Percentiles rank a stretch among this genome's conserved stretches.
Evolutionary conservation across 2,329 filamentous ascomycete species (phyloP).

Genomic region (Colletotrichum falcatum): DNA sequence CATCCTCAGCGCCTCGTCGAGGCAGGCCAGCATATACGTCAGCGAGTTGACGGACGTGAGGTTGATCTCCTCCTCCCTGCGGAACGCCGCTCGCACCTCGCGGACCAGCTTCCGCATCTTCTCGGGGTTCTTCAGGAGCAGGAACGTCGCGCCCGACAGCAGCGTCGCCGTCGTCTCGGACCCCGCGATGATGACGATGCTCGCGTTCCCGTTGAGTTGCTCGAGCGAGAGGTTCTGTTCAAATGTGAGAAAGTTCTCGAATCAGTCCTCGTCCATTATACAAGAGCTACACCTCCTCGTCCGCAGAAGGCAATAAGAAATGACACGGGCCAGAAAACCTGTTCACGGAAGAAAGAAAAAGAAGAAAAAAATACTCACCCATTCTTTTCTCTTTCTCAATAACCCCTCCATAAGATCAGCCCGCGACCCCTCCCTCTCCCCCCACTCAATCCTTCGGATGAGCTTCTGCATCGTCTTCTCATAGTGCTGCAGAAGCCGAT

Average conservation of each 20-base stretch:
- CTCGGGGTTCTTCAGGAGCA: slow-evolving; percentile 48
- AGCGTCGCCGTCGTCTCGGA: slow-evolving; percentile 52
- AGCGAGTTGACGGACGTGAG: slow-evolving; percentile 49
- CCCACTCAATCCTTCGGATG: slow-evolving; percentile 36
- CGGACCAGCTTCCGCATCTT: slow-evolving; percentile 48
- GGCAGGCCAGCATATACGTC: slow-evolving; percentile 53
- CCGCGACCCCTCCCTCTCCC: slow-evolving; percentile 15
- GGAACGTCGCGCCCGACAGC: slow-evolving; percentile 46
- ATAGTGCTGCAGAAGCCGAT: slow-evolving; percentile 1
- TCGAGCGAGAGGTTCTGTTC: slow-evolving; percentile 27
- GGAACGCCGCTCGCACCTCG: slow-evolving; percentile 54
- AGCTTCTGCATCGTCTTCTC: slow-evolving; percentile 33
- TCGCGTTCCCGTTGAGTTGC: slow-evolving; percentile 39
- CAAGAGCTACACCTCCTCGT: background rate
- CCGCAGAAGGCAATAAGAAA: background rate
- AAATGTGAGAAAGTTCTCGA: background rate
- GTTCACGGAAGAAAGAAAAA: background rate
- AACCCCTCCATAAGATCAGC: slow-evolving; percentile 40
- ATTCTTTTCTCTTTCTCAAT: slow-evolving; percentile 38
- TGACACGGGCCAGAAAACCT: background rate
- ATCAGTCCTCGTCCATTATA: background rate
- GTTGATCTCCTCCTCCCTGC: slow-evolving; percentile 51
- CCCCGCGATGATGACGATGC: slow-evolving; percentile 47
- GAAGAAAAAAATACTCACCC: slow-evolving; percentile 18
- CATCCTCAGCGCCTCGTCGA: slow-evolving; percentile 57